Conservation (phyloP, 2,329 filamentous ascomycete genomes). For the Sclerotinia nivalis region DNA sequence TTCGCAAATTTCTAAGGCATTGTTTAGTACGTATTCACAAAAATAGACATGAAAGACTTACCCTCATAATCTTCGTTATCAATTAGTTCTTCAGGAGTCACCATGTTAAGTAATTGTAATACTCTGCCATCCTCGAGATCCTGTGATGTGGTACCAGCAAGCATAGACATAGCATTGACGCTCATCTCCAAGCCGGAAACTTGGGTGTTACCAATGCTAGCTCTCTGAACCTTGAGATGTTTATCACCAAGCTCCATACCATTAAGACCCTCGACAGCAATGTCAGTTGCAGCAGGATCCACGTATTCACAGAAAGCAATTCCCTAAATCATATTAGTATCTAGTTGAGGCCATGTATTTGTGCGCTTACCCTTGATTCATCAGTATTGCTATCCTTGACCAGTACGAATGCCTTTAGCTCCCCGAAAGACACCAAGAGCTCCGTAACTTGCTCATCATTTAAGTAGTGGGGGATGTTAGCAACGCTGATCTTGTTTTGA, state of each 20-base stretch:
- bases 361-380: slow-evolving; percentile 73
- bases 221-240: slow-evolving; percentile 80
- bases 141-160: slow-evolving; percentile 82
- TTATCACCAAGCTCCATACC: slow-evolving; percentile 91
- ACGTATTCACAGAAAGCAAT: slow-evolving; percentile 96
- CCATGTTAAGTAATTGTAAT: slow-evolving; percentile 95
- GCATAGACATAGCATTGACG: slow-evolving; percentile 96
- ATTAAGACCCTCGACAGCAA: slow-evolving; percentile 87
- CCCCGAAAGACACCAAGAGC: slow-evolving; percentile 85
- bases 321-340: slow-evolving; percentile 58
- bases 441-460: slow-evolving; percentile 90
- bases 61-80: slow-evolving; percentile 95
- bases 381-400: slow-evolving; percentile 85
- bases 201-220: slow-evolving; percentile 92
- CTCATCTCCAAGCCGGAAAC: slow-evolving; percentile 90
- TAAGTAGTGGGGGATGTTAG: slow-evolving; percentile 85
- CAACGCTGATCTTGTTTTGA: slow-evolving; percentile 90
- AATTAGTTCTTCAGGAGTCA: slow-evolving; percentile 90
- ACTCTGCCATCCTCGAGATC: slow-evolving; percentile 81
- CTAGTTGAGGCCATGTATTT: not conserved
- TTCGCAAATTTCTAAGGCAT: slow-evolving; percentile 75
- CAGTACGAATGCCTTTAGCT: slow-evolving; percentile 86
- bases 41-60: slow-evolving; percentile 45
- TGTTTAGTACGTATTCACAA: slow-evolving; percentile 42
- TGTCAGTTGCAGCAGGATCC: slow-evolving; percentile 72